Evolutionary conservation across 768 basidiomycete genomes (phyloP).

Genomic region (Agrocybe praecox): DNA sequence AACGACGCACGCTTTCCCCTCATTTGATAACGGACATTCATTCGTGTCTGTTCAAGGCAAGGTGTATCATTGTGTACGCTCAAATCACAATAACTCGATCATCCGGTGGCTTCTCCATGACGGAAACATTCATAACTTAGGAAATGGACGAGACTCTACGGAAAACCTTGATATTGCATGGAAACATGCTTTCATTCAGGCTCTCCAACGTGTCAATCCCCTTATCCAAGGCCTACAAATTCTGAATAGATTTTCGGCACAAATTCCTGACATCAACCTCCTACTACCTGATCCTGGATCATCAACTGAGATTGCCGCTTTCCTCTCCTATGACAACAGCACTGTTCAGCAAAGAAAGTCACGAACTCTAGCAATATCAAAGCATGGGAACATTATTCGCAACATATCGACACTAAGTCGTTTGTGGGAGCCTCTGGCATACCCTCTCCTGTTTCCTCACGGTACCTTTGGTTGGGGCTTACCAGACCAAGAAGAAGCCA

Average conservation of each 20-base stretch:
- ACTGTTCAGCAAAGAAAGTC: constrained; percentile 11
- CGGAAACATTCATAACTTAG: constrained; percentile 17
- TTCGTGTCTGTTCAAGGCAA: constrained; percentile 30
- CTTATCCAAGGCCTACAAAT: constrained; percentile 7
- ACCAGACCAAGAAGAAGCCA: background rate
- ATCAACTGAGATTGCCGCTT: constrained; percentile 25
- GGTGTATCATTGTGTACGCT: constrained; percentile 32
- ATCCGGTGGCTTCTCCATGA: constrained; percentile 36
- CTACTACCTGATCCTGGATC: constrained; percentile 21
- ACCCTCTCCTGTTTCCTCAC: constrained; percentile 39
- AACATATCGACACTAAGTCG: constrained; percentile 28
- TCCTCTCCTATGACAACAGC: constrained; percentile 19
- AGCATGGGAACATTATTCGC: background rate
- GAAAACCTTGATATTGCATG: too few relatives aligned
- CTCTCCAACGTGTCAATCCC: constrained; percentile 16
- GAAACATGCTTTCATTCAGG: constrained; percentile 7
- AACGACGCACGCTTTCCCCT: constrained; percentile 24
- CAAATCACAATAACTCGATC: constrained; percentile 24
- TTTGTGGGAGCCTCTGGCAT: constrained; percentile 37
- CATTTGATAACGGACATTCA: background rate
- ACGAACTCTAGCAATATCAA: constrained; percentile 17
- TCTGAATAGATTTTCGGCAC: too few relatives aligned
- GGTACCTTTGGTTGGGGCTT: constrained; percentile 36
- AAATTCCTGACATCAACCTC: background rate
- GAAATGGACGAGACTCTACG: too few relatives aligned